Conservation (phyloP, 805 yeast species). For the Metschnikowia anglica region DNA sequence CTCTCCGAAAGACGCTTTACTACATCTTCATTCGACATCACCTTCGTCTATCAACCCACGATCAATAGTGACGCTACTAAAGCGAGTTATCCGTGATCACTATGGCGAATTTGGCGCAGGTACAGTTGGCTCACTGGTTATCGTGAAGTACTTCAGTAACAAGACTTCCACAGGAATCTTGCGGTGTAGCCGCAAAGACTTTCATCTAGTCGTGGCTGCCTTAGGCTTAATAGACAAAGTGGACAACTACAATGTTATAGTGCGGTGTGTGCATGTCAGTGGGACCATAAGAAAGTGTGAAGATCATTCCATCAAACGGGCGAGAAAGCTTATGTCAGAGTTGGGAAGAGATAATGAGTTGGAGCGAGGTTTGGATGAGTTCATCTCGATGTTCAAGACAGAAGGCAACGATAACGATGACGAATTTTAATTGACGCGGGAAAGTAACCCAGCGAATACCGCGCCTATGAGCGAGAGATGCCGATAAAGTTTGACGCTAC, state of each 20-base stretch:
- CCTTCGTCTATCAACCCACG: slow-evolving; percentile 50
- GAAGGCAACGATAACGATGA: slow-evolving; percentile 11
- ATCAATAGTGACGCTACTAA: slow-evolving; percentile 50
- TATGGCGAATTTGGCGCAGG: slow-evolving; percentile 84
- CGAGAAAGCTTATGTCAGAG: slow-evolving; percentile 38
- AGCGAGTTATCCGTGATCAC: slow-evolving; percentile 54
- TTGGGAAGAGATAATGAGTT: slow-evolving; percentile 16
- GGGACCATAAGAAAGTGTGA: slow-evolving; percentile 90
- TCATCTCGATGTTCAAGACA: slow-evolving; percentile 14
- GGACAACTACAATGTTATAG: slow-evolving; percentile 48
- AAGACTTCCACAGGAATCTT: slow-evolving; percentile 83
- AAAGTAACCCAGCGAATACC: no score
- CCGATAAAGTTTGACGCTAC: no score
- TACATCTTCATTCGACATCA: slow-evolving; percentile 52
- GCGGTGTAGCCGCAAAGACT: slow-evolving; percentile 68
- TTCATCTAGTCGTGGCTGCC: slow-evolving; percentile 64
- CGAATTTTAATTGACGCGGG: background rate
- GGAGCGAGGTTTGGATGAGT: slow-evolving; percentile 14
- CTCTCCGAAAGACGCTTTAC: slow-evolving; percentile 38
- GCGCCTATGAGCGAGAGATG: no score
- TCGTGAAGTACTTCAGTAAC: slow-evolving; percentile 76
- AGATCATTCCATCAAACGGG: slow-evolving; percentile 54
- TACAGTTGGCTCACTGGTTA: slow-evolving; percentile 54
- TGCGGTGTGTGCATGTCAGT: slow-evolving; percentile 68
- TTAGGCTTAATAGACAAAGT: slow-evolving; percentile 54